Percentiles rank a stretch among this genome's conserved stretches.
phyloP scores from a whole-genome alignment of 202 grass and related monocot species.

The Alloteropsis angusta region DNA sequence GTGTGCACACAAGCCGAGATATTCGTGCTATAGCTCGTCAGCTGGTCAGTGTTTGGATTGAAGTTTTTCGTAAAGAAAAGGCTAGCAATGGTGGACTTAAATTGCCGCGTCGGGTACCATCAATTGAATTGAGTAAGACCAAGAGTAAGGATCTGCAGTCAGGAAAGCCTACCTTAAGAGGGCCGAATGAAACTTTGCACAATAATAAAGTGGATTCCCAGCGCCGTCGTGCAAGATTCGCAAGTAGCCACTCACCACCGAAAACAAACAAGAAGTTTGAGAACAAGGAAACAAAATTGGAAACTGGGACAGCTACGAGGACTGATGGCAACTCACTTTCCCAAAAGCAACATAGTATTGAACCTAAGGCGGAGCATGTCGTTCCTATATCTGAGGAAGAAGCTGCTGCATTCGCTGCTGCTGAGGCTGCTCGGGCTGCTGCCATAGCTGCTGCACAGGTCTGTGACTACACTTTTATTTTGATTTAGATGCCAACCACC shows the following conservation, averaged over 20 bases:
- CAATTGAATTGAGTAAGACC: constrained; percentile 48
- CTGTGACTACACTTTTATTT: constrained; percentile 11
- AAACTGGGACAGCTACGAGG: constrained; percentile 28
- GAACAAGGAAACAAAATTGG: constrained; percentile 50
- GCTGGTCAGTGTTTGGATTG: constrained; percentile 87
- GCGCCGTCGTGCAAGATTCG: constrained; percentile 11
- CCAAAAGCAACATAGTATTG: constrained; percentile 34
- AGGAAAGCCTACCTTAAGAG: constrained; percentile 34
- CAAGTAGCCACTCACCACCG: constrained; percentile 33
- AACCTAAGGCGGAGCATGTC: constrained; percentile 37
- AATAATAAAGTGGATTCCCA: constrained; percentile 26
- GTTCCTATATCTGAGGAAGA: constrained; percentile 73
- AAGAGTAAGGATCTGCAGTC: constrained; percentile 41
- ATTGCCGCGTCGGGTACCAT: constrained; percentile 45
- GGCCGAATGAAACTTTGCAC: constrained; percentile 35
- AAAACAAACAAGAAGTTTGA: constrained; percentile 55
- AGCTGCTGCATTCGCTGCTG: constrained; percentile 80
- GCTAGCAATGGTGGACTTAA: constrained; percentile 65
- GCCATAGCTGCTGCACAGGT: constrained; percentile 93
- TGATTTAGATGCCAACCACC: neutral
- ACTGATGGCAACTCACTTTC: constrained; percentile 52
- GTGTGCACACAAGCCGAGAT: constrained; percentile 96
- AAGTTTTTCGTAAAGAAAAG: constrained; percentile 97
- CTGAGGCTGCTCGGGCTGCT: constrained; percentile 77
- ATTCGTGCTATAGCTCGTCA: constrained; percentile 96